Base-by-base conservation (phyloP, 495 filamentous ascomycete genomes). In the Aspergillus homomorphus region DNA sequence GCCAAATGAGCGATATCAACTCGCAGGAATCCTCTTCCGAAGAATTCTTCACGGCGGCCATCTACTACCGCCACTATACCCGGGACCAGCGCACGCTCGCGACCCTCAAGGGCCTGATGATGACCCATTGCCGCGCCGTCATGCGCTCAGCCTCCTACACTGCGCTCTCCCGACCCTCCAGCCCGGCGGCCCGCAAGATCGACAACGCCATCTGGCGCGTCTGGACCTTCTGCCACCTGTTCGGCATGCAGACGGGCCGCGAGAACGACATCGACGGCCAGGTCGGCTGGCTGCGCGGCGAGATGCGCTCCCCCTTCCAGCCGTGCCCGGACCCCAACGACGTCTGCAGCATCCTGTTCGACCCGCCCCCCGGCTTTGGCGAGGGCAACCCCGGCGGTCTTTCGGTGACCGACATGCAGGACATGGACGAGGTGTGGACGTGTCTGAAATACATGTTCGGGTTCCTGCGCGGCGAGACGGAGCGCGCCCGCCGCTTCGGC, bases 401-500 rank as follows among this genome's bases (percentile, higher is more conserved):
- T 1, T 56, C 58, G 7, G 26, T 44, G 23, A 43, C 16, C 6
- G 44, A 60, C 52, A 48, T 60, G 28, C 38, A 42, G 19, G 52
- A 60, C 53, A 60, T 60, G 58, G 38, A 51, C 9, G 58, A 60
- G 52, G 45, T 60, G 21, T 60, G 58, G 58, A 51, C 41, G 16
- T 33, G 52, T 19, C 46, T 60, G 45, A 53, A 45, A 4, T 38
- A 33, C 9, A 33, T 60, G 46, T 19, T 60, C 22, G 58, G 49
- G 4, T 60, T 51, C 19, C 30, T 60, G 9, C 21, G 58, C 44
- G 46, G 49, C 22, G 45, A 60, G 24, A 60, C 58, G 5, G 20
- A 14, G 20, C 46, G 30, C 10, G 58, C 53, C 21, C 53, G 58
- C 16, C 45, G 41, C 10, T 28, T 50, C 10, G 58, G 53, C 10